Evolutionary conservation across 257 asterid species (phyloP).

Genomic region (Ajuga chamaepitys): DNA sequence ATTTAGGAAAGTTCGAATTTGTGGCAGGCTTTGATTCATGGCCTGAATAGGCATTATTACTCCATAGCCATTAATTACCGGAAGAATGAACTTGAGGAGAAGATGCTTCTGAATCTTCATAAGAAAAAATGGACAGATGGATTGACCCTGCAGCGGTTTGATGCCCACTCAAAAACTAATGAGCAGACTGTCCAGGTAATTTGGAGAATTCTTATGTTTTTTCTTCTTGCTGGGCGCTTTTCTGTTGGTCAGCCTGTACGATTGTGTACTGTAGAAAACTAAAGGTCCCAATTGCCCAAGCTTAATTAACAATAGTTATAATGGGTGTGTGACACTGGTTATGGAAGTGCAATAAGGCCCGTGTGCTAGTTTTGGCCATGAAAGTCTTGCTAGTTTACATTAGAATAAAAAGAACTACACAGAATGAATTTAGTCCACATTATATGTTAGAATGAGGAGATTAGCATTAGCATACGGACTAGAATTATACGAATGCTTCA

Average conservation of each 20-base stretch:
- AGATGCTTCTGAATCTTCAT: slow-evolving; percentile 92
- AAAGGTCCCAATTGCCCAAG: no score
- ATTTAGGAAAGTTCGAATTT: slow-evolving; percentile 15
- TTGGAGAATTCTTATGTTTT: neutral
- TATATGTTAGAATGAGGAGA: neutral
- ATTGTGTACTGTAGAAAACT: no score
- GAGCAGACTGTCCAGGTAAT: slow-evolving; percentile 91
- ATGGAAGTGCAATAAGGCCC: no score
- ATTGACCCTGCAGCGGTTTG: slow-evolving; percentile 80
- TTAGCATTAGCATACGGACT: neutral
- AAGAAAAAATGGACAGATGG: slow-evolving; percentile 98
- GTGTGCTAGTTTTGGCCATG: no score
- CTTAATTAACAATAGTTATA: no score
- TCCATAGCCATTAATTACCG: slow-evolving; percentile 94
- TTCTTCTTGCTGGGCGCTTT: neutral
- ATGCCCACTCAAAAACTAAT: slow-evolving; percentile 86
- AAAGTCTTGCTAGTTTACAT: no score
- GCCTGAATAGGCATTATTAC: slow-evolving; percentile 91
- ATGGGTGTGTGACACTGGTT: no score
- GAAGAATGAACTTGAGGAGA: slow-evolving; percentile 98
- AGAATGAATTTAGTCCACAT: neutral
- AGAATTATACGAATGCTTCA: neutral
- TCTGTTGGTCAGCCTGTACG: no score
- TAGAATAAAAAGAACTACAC: no score
- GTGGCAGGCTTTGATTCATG: slow-evolving; percentile 86